Conservation (phyloP, 2,329 filamentous ascomycete species). For the Clarireedia paspali region DNA sequence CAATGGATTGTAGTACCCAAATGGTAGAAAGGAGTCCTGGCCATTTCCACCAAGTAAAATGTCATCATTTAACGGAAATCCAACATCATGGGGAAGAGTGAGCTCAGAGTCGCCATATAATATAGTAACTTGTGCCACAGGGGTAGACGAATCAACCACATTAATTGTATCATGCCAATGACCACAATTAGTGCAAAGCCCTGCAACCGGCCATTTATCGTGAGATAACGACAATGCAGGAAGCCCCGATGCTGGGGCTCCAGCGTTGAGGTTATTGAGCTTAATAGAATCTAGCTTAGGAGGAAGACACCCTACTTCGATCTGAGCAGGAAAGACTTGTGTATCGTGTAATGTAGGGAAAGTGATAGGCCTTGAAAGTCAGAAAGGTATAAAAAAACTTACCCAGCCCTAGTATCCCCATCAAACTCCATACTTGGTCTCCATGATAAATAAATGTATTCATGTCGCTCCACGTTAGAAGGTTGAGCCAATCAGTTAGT, state of each 20-base stretch:
- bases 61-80: too few species aligned
- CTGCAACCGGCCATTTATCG: background rate
- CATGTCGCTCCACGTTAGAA: too few species aligned
- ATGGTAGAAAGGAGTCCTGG: too few species aligned
- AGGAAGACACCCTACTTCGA: background rate
- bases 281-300: too few species aligned
- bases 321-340: too few species aligned
- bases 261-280: background rate
- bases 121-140: background rate
- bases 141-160: background rate
- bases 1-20: too few species aligned
- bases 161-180: background rate
- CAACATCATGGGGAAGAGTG: too few species aligned
- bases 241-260: background rate
- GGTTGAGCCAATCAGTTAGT: too few species aligned
- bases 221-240: background rate
- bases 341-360: background rate
- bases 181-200: background rate
- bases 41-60: too few species aligned
- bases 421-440: background rate
- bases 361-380: background rate
- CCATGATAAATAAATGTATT: too few species aligned
- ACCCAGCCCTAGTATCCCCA: background rate
- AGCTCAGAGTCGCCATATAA: too few species aligned
- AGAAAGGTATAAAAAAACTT: constrained; percentile 1